Percentiles rank a stretch among this genome's conserved stretches.
phyloP scores from a whole-genome alignment of 1,284 basidiomycete species.

The Mycosarcoma mackinlayi region DNA sequence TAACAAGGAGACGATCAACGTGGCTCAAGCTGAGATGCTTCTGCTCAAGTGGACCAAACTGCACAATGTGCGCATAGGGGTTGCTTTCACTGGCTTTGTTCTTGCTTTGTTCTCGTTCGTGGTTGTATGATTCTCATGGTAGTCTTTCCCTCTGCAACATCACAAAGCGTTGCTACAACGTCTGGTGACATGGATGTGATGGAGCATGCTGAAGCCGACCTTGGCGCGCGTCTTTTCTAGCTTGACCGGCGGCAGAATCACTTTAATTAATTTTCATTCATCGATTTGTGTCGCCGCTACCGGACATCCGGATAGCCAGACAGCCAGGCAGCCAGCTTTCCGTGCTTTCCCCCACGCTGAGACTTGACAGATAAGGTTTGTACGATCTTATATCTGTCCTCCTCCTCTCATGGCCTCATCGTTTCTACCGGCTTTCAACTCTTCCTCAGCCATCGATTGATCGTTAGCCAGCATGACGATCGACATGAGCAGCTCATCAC shows the following conservation, averaged over 20 bases:
- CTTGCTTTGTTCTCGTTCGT: slow-evolving; percentile 31
- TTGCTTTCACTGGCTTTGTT: slow-evolving; percentile 22
- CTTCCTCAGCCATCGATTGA: background rate
- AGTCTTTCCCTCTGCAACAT: no score
- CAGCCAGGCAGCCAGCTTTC: background rate
- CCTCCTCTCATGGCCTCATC: background rate
- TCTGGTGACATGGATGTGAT: background rate
- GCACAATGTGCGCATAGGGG: slow-evolving; percentile 36
- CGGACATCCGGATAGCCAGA: slow-evolving; percentile 12
- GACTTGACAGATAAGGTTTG: background rate
- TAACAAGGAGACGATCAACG: slow-evolving; percentile 24
- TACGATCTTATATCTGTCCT: background rate
- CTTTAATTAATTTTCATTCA: no score
- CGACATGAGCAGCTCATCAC: background rate
- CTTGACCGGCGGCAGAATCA: no score
- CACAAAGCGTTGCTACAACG: no score
- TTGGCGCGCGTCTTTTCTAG: background rate
- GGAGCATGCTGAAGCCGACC: no score
- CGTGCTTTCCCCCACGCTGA: background rate
- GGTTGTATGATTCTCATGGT: slow-evolving; percentile 3
- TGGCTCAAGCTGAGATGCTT: slow-evolving; percentile 14
- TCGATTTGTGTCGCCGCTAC: no score
- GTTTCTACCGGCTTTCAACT: no score
- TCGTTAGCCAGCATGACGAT: slow-evolving; percentile 8
- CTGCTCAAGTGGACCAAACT: slow-evolving; percentile 27